Evolutionary conservation across 371 early-diverging fungal species (phyloP).

Genomic region (Choanephora cucurbitarum): DNA sequence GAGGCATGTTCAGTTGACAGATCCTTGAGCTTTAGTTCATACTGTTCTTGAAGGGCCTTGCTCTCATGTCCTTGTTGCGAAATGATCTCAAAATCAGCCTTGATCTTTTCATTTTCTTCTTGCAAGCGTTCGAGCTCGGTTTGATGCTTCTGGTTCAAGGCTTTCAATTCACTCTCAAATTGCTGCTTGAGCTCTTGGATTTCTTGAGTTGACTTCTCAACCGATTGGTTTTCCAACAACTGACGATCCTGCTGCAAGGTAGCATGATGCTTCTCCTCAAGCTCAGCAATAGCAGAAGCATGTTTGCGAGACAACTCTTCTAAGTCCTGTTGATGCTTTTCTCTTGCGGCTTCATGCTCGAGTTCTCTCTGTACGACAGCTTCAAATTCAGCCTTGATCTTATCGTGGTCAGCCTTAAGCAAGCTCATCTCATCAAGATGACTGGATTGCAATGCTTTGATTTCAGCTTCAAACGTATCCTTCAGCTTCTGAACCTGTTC

Average conservation of each 20-base stretch:
- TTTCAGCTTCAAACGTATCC: background rate
- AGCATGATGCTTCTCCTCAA: constrained; percentile 14
- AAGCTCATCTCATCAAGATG: background rate
- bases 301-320: constrained; percentile 13
- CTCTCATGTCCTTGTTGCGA: background rate
- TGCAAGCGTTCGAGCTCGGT: constrained; percentile 1
- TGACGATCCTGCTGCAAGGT: constrained; percentile 4
- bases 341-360: constrained; percentile 15
- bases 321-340: constrained; percentile 16
- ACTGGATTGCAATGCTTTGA: background rate
- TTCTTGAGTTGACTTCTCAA: background rate
- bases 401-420: background rate
- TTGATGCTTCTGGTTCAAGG: constrained; percentile 7
- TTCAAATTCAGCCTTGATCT: constrained; percentile 2
- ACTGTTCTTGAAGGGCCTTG: background rate
- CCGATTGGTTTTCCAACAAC: background rate
- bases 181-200: constrained; percentile 1
- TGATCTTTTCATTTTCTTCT: background rate
- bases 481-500: background rate
- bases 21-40: background rate
- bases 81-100: background rate
- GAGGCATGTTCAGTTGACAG: background rate
- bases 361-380: constrained; percentile 19
- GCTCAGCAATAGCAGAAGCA: constrained; percentile 1
- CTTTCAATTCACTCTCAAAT: constrained; percentile 3